Evolutionary conservation across 2,329 filamentous ascomycete genomes (phyloP), one percentile per base, ranked within the genome.

Genomic region (Ophiostoma ulmi): DNA sequence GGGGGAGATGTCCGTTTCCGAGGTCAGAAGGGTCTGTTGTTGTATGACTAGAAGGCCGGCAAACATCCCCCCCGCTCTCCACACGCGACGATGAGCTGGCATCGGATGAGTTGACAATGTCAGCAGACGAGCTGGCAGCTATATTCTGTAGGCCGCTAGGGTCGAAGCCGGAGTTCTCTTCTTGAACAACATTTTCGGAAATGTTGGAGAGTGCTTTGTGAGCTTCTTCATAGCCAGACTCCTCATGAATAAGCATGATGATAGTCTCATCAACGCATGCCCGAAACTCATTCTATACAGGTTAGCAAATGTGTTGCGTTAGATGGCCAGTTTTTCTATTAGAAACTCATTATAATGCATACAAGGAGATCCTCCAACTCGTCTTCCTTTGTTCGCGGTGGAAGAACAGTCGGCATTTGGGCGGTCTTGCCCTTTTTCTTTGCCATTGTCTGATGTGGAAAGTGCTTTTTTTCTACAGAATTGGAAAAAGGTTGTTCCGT

Each of bases 121-220:
- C 63, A 14, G 36, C 7, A 6, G 36, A 22, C 17, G 63, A 39
- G 63, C 20, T 22, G n/a, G 10, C 8, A 8, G 7, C 58, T 0
- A 17, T 67, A 10, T 67, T 69, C 17, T 70, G 69, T 36, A 90
- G 87, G 2, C 91, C 92, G 41, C 91, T 92, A 0, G 91, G 87
- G 74, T 95, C 92, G 76, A 97, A 97, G 0, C 88, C 89, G 11
- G 87, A 88, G 20, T 88, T 86, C 76, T 95, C 91, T 77, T 95
- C 90, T 1, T 81, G 80, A 0, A 82, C 78, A 0, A 91, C 92
- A 71, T 85, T 82, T 39, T 86, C 81, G 69, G 90, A 90, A 17
- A 97, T 80, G 0, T 80, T 78, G n/a, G 90, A 83, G 0, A 97
- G 83, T 0, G 85, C 83, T n/a, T 81, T 77, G 39, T 85, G 85